Percentiles rank a stretch among this genome's conserved stretches.
These are phyloP conservation scores for Teratosphaeria nubilosa DNA, from an alignment of 2,329 filamentous ascomycete species.

Conservation along the genomic window DNA sequence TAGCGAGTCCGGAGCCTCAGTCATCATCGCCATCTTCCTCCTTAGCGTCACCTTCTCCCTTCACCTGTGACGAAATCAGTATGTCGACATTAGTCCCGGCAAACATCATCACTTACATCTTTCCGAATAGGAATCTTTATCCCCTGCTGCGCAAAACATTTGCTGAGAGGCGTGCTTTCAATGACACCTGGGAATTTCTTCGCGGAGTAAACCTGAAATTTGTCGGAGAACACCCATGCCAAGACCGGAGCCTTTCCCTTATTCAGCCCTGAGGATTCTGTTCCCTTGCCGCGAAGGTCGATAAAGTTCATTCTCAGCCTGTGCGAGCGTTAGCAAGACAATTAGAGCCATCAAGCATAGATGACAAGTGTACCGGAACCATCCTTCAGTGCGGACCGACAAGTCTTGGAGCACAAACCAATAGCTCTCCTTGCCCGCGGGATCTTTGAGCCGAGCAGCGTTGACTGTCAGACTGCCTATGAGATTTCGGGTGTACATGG, in stretches of 20 bases:
- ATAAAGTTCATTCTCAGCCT: conserved; percentile 69
- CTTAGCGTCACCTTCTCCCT: background rate
- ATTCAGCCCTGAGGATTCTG: conserved; percentile 45
- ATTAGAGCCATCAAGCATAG: background rate
- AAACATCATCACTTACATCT: conserved; percentile 45
- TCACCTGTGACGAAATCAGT: background rate
- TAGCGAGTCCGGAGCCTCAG: background rate
- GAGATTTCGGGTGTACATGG: conserved; percentile 89
- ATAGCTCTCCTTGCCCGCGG: conserved; percentile 70
- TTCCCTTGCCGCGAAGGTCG: conserved; percentile 55
- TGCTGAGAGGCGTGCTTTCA: conserved; percentile 82
- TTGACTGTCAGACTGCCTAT: conserved; percentile 88
- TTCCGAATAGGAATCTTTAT: conserved; percentile 96
- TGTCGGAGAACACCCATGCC: conserved; percentile 74
- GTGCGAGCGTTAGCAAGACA: background rate
- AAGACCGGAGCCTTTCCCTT: conserved; percentile 70
- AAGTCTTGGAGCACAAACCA: conserved; percentile 97
- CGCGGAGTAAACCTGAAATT: conserved; percentile 88
- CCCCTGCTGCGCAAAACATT: conserved; percentile 83
- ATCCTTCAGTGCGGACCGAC: conserved; percentile 84
- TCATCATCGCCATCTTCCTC: background rate
- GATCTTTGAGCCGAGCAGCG: conserved; percentile 72
- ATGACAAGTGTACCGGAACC: conserved; percentile 58
- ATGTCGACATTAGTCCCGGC: background rate
- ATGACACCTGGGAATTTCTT: conserved; percentile 99